These are phyloP conservation scores for Exophiala phaeomuriformis DNA, from an alignment of 2,329 filamentous ascomycete species.

Conservation along the genomic window DNA sequence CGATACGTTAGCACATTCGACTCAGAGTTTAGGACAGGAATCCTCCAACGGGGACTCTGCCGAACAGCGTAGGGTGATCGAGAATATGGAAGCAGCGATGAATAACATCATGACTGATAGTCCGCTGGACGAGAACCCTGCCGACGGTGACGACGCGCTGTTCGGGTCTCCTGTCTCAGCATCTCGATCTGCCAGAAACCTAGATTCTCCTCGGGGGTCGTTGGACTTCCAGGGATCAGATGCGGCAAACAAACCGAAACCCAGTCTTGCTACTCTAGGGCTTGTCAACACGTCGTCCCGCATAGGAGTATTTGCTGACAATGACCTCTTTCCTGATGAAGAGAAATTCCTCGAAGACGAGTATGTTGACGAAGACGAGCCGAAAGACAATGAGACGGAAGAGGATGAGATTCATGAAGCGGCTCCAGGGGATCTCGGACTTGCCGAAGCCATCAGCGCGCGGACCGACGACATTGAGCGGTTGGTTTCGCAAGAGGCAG, in stretches of 20 bases:
- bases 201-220: slow-evolving; percentile 56
- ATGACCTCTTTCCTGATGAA: slow-evolving; percentile 88
- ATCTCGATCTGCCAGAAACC: slow-evolving; percentile 49
- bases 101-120: slow-evolving; percentile 86
- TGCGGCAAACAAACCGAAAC: slow-evolving; percentile 55
- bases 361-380: slow-evolving; percentile 61
- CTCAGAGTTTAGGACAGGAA: slow-evolving; percentile 71
- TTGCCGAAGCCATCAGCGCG: slow-evolving; percentile 84
- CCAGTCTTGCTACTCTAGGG: slow-evolving; percentile 83
- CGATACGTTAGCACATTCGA: slow-evolving; percentile 68
- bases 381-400: slow-evolving; percentile 50
- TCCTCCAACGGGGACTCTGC: slow-evolving; percentile 45
- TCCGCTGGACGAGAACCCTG: slow-evolving; percentile 39
- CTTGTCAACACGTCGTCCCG: slow-evolving; percentile 80
- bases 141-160: slow-evolving; percentile 34
- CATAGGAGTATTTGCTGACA: slow-evolving; percentile 82
- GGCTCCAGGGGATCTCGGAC: slow-evolving; percentile 83
- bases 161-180: slow-evolving; percentile 40
- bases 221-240: slow-evolving; percentile 49
- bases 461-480: slow-evolving; percentile 89
- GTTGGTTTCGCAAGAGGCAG: slow-evolving; percentile 75
- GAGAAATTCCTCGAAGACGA: slow-evolving; percentile 80
- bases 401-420: slow-evolving; percentile 87
- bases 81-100: slow-evolving; percentile 86
- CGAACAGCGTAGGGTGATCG: slow-evolving; percentile 72